Evolutionary conservation across 495 filamentous ascomycete species (phyloP), one percentile per base, ranked within the genome.

Genomic region (Annulohypoxylon nitens): DNA sequence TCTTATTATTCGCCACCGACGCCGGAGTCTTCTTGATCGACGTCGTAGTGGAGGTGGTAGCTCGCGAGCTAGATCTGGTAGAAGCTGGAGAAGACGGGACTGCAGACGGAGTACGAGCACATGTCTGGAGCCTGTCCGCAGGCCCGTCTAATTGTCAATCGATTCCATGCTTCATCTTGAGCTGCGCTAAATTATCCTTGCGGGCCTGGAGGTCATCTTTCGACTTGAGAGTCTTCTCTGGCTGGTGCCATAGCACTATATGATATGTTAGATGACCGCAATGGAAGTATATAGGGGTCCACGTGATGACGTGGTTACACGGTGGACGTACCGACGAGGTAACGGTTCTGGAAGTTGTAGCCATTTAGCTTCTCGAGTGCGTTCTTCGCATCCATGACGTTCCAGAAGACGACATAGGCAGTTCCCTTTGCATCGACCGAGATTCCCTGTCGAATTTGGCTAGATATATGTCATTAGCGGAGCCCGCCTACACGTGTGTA

Each of bases 301-400:
- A 33, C 43, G 57, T 67, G 67, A 51, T 26, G 39, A 65, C 41
- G 51, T 34, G 12, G 43, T 45, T 11, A 26, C 41, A 47, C 26
- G 12, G 43, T 45, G 11, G 25, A 59, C 93, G 51, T 91, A 97
- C 95, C 95, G 79, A 99, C 97, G 76, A 99, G 93, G 84, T 99
- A 99, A 80, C 96, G 93, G 86, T 95, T 97, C 85, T 98, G 97
- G 83, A 99, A 99, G 85, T 99, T 99, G 89, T 97, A 99, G 78
- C 96, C 96, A 85, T 99, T 98, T 78, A 99, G 87, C 86, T 98
- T 98, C 87, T 99, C 96, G 86, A 97, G 97, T 76, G 96, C 97
- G 83, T 92, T 89, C 85, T 99, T 99, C 70, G 96, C 95, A 87
- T 99, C 96, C 90, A 97, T 94, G 26, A 98, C 97, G 85, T 99